A percentile compares a stretch with the other conserved stretches of the same genome.
phyloP scores from a whole-genome alignment of 768 basidiomycete genomes.

The Exidia glandulosa region DNA sequence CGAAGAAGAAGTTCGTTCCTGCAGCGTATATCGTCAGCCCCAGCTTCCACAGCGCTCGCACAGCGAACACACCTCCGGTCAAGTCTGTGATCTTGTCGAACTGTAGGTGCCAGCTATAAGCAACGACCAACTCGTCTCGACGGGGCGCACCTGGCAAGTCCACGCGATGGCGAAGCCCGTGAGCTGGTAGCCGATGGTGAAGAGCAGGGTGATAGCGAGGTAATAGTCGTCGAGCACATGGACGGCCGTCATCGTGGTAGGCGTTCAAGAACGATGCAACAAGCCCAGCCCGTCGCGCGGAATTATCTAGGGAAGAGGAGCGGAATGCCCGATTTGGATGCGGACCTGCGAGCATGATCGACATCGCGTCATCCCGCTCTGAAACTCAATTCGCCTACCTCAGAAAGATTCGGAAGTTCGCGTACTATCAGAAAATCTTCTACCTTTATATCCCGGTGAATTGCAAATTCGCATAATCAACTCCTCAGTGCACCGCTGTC shows the following conservation, averaged over 20 bases:
- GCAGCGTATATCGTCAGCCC: background rate
- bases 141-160: slow-evolving; percentile 34
- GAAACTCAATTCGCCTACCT: too few relatives aligned
- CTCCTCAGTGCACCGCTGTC: too few relatives aligned
- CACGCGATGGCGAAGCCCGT: slow-evolving; percentile 55
- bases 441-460: too few relatives aligned
- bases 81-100: slow-evolving; percentile 71
- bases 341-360: too few relatives aligned
- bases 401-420: too few relatives aligned
- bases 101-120: slow-evolving; percentile 14
- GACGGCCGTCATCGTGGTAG: slow-evolving; percentile 28
- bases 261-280: too few relatives aligned
- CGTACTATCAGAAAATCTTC: too few relatives aligned
- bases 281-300: too few relatives aligned
- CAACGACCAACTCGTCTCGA: background rate
- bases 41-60: background rate
- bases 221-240: slow-evolving; percentile 41
- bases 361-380: too few relatives aligned
- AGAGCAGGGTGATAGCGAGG: slow-evolving; percentile 36
- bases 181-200: slow-evolving; percentile 48
- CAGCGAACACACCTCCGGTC: slow-evolving; percentile 33
- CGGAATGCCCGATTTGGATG: too few relatives aligned
- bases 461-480: too few relatives aligned
- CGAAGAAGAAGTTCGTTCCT: slow-evolving; percentile 57
- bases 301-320: too few relatives aligned